Base-by-base conservation (phyloP, 2,329 filamentous ascomycete genomes). In the Domatiomyces globalis region DNA sequence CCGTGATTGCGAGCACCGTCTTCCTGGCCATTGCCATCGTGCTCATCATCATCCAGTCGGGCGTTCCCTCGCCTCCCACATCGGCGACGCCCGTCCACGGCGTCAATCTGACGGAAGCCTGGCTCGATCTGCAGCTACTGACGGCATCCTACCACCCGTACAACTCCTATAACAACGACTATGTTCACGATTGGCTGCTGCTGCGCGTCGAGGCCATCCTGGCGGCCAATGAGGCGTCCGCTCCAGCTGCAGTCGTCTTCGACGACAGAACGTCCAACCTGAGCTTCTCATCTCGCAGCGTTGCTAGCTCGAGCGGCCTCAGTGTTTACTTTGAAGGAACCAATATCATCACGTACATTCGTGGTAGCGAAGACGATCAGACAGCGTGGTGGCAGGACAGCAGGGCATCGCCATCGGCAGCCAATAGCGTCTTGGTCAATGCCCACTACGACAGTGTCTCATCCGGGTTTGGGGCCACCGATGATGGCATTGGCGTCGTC, bases 401-500 rank as follows among this genome's bases (percentile, higher is more conserved):
- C 43, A 67, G 69, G 51, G 71, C 71, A 56, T 67, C 70, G 54
- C 73, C 73, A 19, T 73, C 75, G 55, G 75, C 77, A 7, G 79
- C 79, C 54, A 84, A 85, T 17, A 87, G 88, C 29, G 87, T 95
- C 17, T 75, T 98, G 45, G 85, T 96, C 59, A 96, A 95, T 65
- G 89, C 90, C 17, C 92, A 96, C 65, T 95, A 92, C 63, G 92
- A 95, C 68, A 89, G 85, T 52, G 92, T 96, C 5, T 86, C 88
- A 12, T 94, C 88, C 2, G 89, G 87, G 1, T 95, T 82, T 60
- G 92, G 92, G 46, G 89, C 92, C 15, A 96, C 92, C 2, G 92
- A 98, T 63, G 87, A 95, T 66, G 92, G 90, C 6, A 81, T 95
- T 55, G 88, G 88, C 25, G 87, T 94, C 19, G 80, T 94, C n/a